Base-by-base conservation (phyloP, 805 yeast species). In the Lipomyces sp. region DNA sequence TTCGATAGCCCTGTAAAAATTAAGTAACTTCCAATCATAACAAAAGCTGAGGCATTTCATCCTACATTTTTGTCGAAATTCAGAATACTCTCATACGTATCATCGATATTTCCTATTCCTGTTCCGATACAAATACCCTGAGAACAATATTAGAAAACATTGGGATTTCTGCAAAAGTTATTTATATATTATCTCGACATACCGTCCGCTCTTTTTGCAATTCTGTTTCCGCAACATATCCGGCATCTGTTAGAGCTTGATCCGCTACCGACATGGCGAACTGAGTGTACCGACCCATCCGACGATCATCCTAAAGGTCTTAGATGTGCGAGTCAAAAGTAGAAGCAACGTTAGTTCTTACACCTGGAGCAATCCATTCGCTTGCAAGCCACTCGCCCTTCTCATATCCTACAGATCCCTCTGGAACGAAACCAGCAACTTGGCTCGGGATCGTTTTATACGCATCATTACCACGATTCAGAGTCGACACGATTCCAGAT, bases 81-180 rank as follows among this genome's bases (percentile, higher is more conserved):
- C 13, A 85, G 81, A 1, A 91, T 77, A 72, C 88, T 90, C 2
- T 85, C 88, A 73, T 86, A 86, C 0, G 85, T 77, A 66, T 91
- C 96, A 18, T 86, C 88, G 58, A 94, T 82, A 1, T 96, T 90
- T 0, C 98, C 98, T 59, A 95, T 90, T 0, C 98, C 97, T 0
- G 97, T 88, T 0, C 98, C 99, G 7, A 94, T 85, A n/a, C 92
- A 87, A 1, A 90, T 92, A 1, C 98, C 96, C 2, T 86, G 24
- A 29, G 10, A 15, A 37, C 8, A 6, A 10, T 30, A 32, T 13
- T 29, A 24, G 32, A 29, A 50, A 54, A 35, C 24, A n/a, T n/a
- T 8, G 24, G 24, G 24, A 24, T 24, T 24, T 24, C 24, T 24
- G 24, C 24, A 24, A 24, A 24, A 1, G 24, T 24, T 29, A 13